Evolutionary conservation across 371 early-diverging fungal genomes (phyloP), one percentile per base, ranked within the genome.

Genomic region (Rhizopus arrhizus): DNA sequence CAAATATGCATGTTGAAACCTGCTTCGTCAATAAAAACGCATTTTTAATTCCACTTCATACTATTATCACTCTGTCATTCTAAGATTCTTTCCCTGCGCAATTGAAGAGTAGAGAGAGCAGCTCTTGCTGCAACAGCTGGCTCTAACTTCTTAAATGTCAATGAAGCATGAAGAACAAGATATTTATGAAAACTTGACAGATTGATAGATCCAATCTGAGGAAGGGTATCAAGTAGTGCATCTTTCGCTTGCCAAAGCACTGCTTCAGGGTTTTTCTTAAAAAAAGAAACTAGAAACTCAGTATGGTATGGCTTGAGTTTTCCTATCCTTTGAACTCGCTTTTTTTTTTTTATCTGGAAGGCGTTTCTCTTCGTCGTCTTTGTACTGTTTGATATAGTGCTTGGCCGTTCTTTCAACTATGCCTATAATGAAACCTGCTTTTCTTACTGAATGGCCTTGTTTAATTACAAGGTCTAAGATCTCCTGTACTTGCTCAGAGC

Each of bases 361-460:
- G 38, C 38, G 35, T 34, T 51, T 50, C 42, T 60, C 53, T 52
- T 59, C 59, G 36, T 59, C 52, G 29, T 59, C 51, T 42, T 36
- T 59, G 31, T 59, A 59, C 12, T 32, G 50, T 41, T 53, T 60
- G 28, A 60, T 43, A 50, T 60, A 53, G 43, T 60, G 46, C 45
- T 60, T 53, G 9, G 54, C 46, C 31, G 54, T 36, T 52, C 60
- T 48, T 16, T 46, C 56, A 53, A 53, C 54, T 40, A 53, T 53
- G 16, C 54, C 54, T 36, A 40, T 22, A 3, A 53, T 40, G 11
- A 35, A 11, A 8, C 35, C 52, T 6, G 49, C 49, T 36, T 36
- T 36, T 55, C 62, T 55, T 15, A 41, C 62, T 15, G 61, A 49
- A 31, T 33, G 3, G 6, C 51, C 51, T 51, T 32, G 31, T 32